These are phyloP conservation scores for Houttuynia cordata DNA, from an alignment of 164 flowering plant species.

Conservation along the genomic window DNA sequence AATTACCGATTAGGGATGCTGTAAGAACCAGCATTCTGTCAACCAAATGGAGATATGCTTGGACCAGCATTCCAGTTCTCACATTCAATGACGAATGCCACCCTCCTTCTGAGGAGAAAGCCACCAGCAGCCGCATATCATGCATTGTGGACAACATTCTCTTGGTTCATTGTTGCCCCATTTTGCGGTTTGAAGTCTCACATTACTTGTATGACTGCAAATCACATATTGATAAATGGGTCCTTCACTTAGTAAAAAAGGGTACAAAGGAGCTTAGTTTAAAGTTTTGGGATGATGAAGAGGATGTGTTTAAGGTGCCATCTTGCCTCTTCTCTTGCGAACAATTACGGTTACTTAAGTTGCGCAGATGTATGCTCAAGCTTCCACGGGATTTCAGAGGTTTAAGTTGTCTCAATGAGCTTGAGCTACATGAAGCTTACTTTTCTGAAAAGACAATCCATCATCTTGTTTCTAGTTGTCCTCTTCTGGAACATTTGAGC, in stretches of 20 bases:
- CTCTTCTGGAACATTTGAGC: constrained; percentile 3
- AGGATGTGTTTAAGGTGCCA: constrained; percentile 33
- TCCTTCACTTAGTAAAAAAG: constrained; percentile 34
- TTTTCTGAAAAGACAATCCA: constrained; percentile 32
- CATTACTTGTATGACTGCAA: constrained; percentile 26
- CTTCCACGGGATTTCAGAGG: constrained; percentile 35
- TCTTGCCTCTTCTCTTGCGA: constrained; percentile 35
- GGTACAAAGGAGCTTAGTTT: constrained; percentile 32
- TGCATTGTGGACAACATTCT: no score
- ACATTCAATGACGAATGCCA: constrained; percentile 35
- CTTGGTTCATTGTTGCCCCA: constrained; percentile 38
- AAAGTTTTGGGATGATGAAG: constrained; percentile 26
- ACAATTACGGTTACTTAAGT: constrained; percentile 28
- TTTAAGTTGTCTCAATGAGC: constrained; percentile 35
- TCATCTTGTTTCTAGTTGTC: constrained; percentile 28
- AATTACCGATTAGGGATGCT: constrained; percentile 41
- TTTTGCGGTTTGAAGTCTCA: constrained; percentile 43
- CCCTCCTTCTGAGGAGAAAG: constrained; percentile 9
- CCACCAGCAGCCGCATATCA: constrained; percentile 16
- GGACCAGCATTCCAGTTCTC: constrained; percentile 32
- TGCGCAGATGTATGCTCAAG: constrained; percentile 34
- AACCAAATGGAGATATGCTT: constrained; percentile 47
- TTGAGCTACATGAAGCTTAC: constrained; percentile 41
- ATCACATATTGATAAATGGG: constrained; percentile 42
- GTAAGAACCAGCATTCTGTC: constrained; percentile 50